A percentile compares a stretch with the other conserved stretches of the same genome.
Conservation (phyloP, 805 yeast species). For the Helenozyma rhizophorensis region DNA sequence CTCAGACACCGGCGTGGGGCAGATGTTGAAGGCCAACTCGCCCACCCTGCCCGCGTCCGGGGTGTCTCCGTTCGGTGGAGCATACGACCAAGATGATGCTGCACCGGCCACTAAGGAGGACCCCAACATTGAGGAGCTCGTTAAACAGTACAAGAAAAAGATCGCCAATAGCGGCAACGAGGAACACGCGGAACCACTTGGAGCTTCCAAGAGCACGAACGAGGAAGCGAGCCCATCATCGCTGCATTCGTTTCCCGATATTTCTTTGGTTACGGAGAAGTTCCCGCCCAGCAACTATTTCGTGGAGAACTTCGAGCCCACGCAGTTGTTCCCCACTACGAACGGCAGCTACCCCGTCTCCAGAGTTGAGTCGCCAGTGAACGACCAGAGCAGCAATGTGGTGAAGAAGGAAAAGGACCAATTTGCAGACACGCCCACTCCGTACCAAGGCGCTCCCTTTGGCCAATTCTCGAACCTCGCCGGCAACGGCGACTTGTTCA, state of each 20-base stretch:
- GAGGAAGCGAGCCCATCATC: conserved; percentile 35
- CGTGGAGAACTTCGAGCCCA: conserved; percentile 52
- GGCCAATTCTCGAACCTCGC: conserved; percentile 5
- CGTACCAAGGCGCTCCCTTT: conserved; percentile 4
- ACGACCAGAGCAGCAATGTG: not conserved
- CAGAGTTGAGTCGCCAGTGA: conserved; percentile 31
- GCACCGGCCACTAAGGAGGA: not conserved
- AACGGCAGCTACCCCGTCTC: conserved; percentile 34
- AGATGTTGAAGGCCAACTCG: not conserved
- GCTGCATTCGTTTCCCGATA: conserved; percentile 43
- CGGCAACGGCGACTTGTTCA: conserved; percentile 13
- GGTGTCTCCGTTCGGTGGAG: conserved; percentile 6
- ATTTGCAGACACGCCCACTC: conserved; percentile 3
- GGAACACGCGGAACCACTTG: not conserved
- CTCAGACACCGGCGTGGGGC: no score
- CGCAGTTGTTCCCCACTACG: conserved; percentile 48
- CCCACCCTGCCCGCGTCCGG: conserved; percentile 3
- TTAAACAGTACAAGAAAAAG: conserved; percentile 27
- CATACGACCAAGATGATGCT: not conserved
- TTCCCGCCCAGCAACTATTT: conserved; percentile 44
- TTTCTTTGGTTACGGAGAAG: conserved; percentile 51
- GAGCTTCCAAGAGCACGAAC: conserved; percentile 4
- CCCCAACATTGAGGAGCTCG: conserved; percentile 30
- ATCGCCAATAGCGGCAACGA: conserved; percentile 3
- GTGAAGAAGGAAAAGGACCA: conserved; percentile 3